Percentiles rank a stretch among this genome's conserved stretches.
phyloP scores from a whole-genome alignment of 805 yeast genomes.

The Candida coleopterorum region DNA sequence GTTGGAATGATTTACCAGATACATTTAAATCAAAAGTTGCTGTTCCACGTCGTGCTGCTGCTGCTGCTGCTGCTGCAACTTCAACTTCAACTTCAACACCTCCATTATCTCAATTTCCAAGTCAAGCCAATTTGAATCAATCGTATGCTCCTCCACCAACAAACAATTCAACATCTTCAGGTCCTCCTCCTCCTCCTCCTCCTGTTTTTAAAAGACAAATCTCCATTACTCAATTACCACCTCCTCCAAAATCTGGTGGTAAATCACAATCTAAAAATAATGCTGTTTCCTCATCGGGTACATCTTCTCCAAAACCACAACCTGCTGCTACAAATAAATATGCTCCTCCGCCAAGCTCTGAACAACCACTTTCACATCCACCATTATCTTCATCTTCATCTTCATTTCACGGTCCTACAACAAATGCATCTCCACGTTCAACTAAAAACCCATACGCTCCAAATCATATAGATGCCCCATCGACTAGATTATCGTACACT shows the following conservation, averaged over 20 bases:
- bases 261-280: slow-evolving; percentile 22
- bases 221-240: slow-evolving; percentile 12
- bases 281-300: slow-evolving; percentile 8
- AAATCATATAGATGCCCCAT: slow-evolving; percentile 10
- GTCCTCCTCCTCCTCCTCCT: slow-evolving; percentile 5
- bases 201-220: slow-evolving; percentile 8
- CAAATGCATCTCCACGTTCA: slow-evolving; percentile 6
- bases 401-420: slow-evolving; percentile 7
- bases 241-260: slow-evolving; percentile 24
- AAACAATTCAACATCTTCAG: slow-evolving; percentile 7
- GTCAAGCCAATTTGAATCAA: slow-evolving; percentile 3
- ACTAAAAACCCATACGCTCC: slow-evolving; percentile 12
- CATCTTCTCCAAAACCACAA: slow-evolving; percentile 16
- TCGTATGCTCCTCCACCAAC: slow-evolving; percentile 12
- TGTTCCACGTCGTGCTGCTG: slow-evolving; percentile 43
- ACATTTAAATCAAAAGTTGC: slow-evolving; percentile 38
- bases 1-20: slow-evolving; percentile 70
- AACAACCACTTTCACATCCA: slow-evolving; percentile 11
- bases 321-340: slow-evolving; percentile 24
- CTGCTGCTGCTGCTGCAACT: slow-evolving; percentile 38
- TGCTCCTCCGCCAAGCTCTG: slow-evolving; percentile 25
- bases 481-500: slow-evolving; percentile 15
- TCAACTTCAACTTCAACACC: slow-evolving; percentile 19
- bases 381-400: slow-evolving; percentile 11
- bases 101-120: slow-evolving; percentile 12